Evolutionary conservation across 306 rosid genomes (phyloP).

Genomic region (Malus orientalis): DNA sequence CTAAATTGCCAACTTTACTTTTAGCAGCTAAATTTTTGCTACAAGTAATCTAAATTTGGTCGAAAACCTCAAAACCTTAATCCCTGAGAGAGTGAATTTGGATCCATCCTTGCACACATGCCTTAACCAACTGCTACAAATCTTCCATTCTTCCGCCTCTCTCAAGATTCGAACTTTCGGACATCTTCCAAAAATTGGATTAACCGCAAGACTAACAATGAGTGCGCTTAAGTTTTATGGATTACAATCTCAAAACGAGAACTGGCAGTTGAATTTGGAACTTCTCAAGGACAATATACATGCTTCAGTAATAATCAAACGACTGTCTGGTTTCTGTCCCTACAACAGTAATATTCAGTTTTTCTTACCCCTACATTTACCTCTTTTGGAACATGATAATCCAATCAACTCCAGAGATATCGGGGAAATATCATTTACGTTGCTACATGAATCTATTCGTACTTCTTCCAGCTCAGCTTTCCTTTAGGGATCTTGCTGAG

Average conservation of each 20-base stretch:
- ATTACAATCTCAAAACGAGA: not conserved
- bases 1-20: not conserved
- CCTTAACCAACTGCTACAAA: too few relatives aligned
- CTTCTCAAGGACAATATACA: not conserved
- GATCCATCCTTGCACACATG: too few relatives aligned
- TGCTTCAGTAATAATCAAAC: not conserved
- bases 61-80: not conserved
- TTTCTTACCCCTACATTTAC: not conserved
- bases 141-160: too few relatives aligned
- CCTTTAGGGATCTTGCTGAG: conserved; percentile 85
- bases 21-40: not conserved
- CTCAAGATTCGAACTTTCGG: too few relatives aligned
- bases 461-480: conserved; percentile 42
- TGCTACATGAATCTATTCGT: conserved; percentile 32
- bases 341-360: not conserved
- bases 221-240: not conserved
- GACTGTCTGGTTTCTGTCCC: not conserved
- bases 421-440: not conserved
- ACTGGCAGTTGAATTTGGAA: not conserved
- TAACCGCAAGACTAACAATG: too few relatives aligned
- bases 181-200: too few relatives aligned
- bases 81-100: not conserved
- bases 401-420: not conserved
- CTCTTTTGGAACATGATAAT: not conserved
- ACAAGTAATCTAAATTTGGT: not conserved